Evolutionary conservation across 495 filamentous ascomycete species (phyloP).

Genomic region (Neurospora cerealis): DNA sequence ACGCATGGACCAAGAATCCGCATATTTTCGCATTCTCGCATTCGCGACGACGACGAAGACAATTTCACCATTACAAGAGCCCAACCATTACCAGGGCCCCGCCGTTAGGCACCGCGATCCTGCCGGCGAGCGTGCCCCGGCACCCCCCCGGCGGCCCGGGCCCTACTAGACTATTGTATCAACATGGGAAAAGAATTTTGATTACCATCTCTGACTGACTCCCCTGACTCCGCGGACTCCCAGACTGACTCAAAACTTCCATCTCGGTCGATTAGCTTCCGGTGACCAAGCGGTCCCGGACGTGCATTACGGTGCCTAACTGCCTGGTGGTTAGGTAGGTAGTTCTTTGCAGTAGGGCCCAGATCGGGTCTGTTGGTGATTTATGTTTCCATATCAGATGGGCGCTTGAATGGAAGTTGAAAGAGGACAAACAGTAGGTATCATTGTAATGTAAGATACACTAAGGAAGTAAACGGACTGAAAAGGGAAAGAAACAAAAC

Average conservation of each 20-base stretch:
- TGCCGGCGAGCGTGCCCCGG: background rate
- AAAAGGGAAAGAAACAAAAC: background rate
- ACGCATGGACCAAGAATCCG: background rate
- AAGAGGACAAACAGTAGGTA: background rate
- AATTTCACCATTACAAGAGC: background rate
- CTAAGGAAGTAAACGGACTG: background rate
- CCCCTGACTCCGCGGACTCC: background rate
- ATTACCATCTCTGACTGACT: background rate
- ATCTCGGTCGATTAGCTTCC: background rate
- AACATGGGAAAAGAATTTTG: background rate
- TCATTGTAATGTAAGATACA: background rate
- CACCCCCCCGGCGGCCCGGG: background rate
- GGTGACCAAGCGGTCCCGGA: background rate
- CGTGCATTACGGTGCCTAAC: background rate
- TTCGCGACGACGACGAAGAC: background rate
- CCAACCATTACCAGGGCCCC: background rate
- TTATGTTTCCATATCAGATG: background rate
- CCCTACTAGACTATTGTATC: background rate
- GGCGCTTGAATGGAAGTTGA: background rate
- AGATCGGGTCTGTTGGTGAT: background rate
- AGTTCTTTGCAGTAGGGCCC: background rate
- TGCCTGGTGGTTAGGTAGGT: background rate
- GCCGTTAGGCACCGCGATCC: background rate
- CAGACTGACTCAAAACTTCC: background rate
- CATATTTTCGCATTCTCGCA: background rate